Conservation (phyloP, 306 rosid genomes). For the Vigna hirtella region DNA sequence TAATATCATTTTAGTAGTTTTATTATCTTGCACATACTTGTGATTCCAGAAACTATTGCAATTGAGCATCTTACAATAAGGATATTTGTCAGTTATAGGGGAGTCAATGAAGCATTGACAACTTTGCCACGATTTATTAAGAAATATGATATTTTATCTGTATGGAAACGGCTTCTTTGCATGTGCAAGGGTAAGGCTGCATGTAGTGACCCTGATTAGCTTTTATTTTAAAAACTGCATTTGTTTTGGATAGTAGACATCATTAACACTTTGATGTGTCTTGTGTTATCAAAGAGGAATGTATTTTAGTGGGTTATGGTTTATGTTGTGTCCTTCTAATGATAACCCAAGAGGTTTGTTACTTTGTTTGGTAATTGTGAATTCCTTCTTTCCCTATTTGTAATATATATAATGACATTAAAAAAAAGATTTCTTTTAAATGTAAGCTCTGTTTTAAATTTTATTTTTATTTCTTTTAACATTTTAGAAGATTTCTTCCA, state of each 20-base stretch:
- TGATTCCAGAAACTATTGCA: neutral
- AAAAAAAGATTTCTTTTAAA: neutral
- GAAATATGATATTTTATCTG: neutral
- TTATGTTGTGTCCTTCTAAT: neutral
- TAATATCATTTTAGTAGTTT: neutral
- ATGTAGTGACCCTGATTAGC: neutral
- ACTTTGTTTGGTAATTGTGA: neutral
- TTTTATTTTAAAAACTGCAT: neutral
- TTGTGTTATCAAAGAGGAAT: neutral
- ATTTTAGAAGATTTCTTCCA: constrained; percentile 7
- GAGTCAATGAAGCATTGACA: constrained; percentile 18
- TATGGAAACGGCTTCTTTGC: neutral
- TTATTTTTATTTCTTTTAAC: constrained; percentile 1
- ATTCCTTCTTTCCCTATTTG: neutral
- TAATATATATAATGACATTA: neutral
- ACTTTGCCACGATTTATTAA: neutral
- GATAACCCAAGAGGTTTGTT: neutral
- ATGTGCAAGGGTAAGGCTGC: neutral
- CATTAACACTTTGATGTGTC: constrained; percentile 7
- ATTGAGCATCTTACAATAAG: neutral
- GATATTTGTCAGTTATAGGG: neutral
- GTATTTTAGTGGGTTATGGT: neutral
- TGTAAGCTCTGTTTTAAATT: constrained; percentile 1
- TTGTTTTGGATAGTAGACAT: neutral
- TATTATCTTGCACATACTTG: neutral